Conservation (phyloP, 352 stramenopile genomes). For the Phytophthora sojae region DNA sequence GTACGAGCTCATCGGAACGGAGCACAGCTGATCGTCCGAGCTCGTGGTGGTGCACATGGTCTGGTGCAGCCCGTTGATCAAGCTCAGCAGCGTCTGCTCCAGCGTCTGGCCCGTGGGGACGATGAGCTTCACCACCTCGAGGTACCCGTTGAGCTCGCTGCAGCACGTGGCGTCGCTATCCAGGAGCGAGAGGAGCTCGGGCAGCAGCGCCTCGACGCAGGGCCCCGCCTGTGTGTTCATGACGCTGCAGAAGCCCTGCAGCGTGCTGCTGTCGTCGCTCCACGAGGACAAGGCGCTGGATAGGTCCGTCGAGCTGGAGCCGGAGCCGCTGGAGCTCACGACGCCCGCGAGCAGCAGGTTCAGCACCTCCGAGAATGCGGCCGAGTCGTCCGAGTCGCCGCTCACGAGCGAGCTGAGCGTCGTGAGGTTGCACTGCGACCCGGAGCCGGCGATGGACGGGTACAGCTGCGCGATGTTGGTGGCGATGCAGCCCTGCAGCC, state of each 20-base stretch:
- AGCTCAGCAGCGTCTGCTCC: slow-evolving; percentile 45
- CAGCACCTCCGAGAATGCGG: slow-evolving; percentile 55
- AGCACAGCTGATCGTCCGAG: slow-evolving; percentile 54
- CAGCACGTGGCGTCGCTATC: slow-evolving; percentile 63
- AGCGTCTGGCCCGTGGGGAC: slow-evolving; percentile 54
- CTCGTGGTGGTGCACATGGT: slow-evolving; percentile 59
- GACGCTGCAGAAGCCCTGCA: slow-evolving; percentile 57
- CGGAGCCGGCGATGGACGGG: slow-evolving; percentile 38
- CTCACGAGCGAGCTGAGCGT: slow-evolving; percentile 54
- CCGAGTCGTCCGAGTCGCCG: slow-evolving; percentile 33
- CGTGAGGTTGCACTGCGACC: slow-evolving; percentile 57
- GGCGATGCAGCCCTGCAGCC: slow-evolving; percentile 57
- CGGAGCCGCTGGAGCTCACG: slow-evolving; percentile 29
- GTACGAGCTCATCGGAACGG: slow-evolving; percentile 50
- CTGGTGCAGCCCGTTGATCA: slow-evolving; percentile 65
- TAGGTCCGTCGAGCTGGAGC: slow-evolving; percentile 27
- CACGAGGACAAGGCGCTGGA: slow-evolving; percentile 43
- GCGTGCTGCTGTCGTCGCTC: slow-evolving; percentile 49
- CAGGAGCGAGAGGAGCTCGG: slow-evolving; percentile 48
- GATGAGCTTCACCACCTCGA: slow-evolving; percentile 58
- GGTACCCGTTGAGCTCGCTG: slow-evolving; percentile 48
- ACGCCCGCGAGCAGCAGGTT: slow-evolving; percentile 45
- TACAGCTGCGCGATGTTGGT: slow-evolving; percentile 59
- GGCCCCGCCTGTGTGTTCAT: slow-evolving; percentile 64
- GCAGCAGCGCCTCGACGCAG: slow-evolving; percentile 55